Evolutionary conservation across 2,329 filamentous ascomycete species (phyloP).

Genomic region (Fusarium circinatum): DNA sequence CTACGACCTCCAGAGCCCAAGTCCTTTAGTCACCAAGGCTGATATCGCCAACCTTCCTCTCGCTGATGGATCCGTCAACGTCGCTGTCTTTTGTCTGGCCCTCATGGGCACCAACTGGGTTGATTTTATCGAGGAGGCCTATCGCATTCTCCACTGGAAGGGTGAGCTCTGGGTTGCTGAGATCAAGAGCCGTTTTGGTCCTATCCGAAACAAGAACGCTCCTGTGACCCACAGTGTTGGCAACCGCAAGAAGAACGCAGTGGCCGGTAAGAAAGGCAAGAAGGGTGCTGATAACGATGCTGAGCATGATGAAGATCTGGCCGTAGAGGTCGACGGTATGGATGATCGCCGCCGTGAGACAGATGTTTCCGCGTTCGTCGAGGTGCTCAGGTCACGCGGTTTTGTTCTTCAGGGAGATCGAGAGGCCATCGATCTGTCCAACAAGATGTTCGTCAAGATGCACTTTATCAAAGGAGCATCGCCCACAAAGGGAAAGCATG

Average conservation of each 20-base stretch:
- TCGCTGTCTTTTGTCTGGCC: conserved; percentile 94
- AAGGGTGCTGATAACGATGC: conserved; percentile 58
- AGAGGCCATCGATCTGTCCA: conserved; percentile 79
- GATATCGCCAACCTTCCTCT: conserved; percentile 89
- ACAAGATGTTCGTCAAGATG: conserved; percentile 99
- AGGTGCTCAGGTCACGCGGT: conserved; percentile 81
- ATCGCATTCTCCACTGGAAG: conserved; percentile 89
- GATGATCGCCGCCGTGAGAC: conserved; percentile 76
- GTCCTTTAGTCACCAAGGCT: conserved; percentile 81
- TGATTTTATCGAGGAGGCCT: conserved; percentile 95
- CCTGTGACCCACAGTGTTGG: conserved; percentile 77
- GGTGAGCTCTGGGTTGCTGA: conserved; percentile 98
- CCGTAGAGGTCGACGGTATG: conserved; percentile 76
- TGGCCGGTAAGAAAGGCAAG: conserved; percentile 59
- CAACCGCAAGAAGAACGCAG: conserved; percentile 65
- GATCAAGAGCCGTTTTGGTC: conserved; percentile 88
- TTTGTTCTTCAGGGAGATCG: conserved; percentile 81
- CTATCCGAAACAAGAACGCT: conserved; percentile 51
- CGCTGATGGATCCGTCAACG: conserved; percentile 77
- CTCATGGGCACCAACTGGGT: conserved; percentile 99
- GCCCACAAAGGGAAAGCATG: conserved; percentile 80
- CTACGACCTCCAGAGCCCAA: conserved; percentile 86
- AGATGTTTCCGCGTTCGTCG: conserved; percentile 87
- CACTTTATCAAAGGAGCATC: conserved; percentile 86
- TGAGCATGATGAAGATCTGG: conserved; percentile 65